These are phyloP conservation scores for Aspergillus chevalieri DNA, from an alignment of 2,329 filamentous ascomycete species.

Conservation along the genomic window DNA sequence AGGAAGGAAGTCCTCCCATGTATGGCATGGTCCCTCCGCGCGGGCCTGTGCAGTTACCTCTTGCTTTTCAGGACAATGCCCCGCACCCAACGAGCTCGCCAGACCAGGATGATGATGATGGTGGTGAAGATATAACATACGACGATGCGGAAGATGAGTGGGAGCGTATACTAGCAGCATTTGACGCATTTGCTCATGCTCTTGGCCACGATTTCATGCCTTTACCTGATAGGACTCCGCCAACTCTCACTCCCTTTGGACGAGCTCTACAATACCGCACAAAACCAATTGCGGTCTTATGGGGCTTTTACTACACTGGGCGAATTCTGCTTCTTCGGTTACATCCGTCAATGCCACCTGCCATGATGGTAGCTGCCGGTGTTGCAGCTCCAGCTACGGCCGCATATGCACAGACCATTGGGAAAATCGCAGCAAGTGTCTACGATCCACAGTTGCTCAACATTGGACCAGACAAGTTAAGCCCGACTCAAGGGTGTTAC, in stretches of 20 bases:
- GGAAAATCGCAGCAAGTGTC: conserved; percentile 70
- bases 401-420: conserved; percentile 65
- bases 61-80: conserved; percentile 49
- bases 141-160: conserved; percentile 71
- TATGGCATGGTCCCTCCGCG: conserved; percentile 44
- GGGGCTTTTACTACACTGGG: conserved; percentile 81
- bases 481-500: conserved; percentile 70
- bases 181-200: conserved; percentile 45
- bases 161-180: conserved; percentile 46
- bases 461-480: conserved; percentile 50
- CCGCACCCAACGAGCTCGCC: conserved; percentile 14
- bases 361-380: conserved; percentile 79
- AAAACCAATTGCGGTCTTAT: conserved; percentile 79
- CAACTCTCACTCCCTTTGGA: conserved; percentile 69
- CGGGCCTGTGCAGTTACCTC: conserved; percentile 39
- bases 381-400: conserved; percentile 68
- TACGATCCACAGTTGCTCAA: conserved; percentile 39
- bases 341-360: conserved; percentile 85
- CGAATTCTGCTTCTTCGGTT: conserved; percentile 74
- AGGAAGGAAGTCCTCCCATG: conserved; percentile 32
- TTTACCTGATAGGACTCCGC: conserved; percentile 61
- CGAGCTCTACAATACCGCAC: conserved; percentile 74
- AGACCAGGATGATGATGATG: conserved; percentile 43
- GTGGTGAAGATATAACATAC: conserved; percentile 61
- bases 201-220: conserved; percentile 73